Conservation (phyloP, 331 rosid genomes). For the Ulmus americana region DNA sequence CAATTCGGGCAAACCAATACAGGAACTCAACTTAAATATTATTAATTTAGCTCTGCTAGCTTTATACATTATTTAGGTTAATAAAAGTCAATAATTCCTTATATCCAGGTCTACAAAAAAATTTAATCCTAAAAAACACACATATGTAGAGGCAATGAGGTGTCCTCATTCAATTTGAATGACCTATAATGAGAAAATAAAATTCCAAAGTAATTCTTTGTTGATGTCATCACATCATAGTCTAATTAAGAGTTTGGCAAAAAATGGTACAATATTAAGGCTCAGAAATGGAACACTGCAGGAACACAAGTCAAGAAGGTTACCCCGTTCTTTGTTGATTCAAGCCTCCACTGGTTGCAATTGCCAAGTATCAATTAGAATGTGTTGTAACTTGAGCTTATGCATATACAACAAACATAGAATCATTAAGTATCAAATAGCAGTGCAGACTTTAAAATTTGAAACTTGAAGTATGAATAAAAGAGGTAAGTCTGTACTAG, state of each 20-base stretch:
- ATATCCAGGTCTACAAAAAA: no score
- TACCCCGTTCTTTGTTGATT: constrained; percentile 99
- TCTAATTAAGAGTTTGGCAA: no score
- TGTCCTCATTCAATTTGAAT: no score
- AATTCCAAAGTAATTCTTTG: no score
- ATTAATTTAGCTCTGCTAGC: neutral
- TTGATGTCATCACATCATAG: no score
- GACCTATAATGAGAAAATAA: no score
- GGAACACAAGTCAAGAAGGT: constrained; percentile 11
- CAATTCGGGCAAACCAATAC: no score
- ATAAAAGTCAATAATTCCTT: neutral
- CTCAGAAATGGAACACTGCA: no score
- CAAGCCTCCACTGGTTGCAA: constrained; percentile 98
- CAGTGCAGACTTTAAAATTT: neutral
- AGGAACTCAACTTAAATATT: neutral
- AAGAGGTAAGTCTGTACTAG: constrained; percentile 20
- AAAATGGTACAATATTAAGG: no score
- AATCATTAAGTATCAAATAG: constrained; percentile 5
- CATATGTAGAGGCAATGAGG: no score
- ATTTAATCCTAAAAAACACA: no score
- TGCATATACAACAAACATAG: constrained; percentile 29
- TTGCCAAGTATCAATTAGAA: constrained; percentile 63
- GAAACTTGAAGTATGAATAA: neutral
- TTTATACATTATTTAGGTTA: neutral
- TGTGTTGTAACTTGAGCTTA: constrained; percentile 51